A percentile compares a stretch with the other conserved stretches of the same genome.
Evolutionary conservation across 495 filamentous ascomycete species (phyloP).

Genomic region (Daldinia vernicosa): DNA sequence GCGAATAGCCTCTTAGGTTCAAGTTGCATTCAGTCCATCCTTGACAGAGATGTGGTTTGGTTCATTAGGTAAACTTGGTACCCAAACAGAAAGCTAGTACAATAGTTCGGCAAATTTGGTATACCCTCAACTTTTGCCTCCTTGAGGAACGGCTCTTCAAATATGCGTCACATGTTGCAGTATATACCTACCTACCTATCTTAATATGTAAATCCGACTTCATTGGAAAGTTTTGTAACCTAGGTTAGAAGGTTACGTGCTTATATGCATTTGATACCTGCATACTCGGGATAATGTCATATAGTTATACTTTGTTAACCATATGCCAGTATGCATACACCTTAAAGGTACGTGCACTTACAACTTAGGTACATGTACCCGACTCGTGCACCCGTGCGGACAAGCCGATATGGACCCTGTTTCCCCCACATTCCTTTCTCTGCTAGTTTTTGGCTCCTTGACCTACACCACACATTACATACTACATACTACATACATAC

Average conservation of each 20-base stretch:
- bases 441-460: background rate
- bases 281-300: background rate
- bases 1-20: background rate
- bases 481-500: background rate
- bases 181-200: background rate
- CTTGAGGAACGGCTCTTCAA: background rate
- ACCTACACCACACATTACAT: conserved; percentile 1
- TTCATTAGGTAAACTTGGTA: conserved; percentile 6
- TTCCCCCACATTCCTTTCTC: conserved; percentile 31
- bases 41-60: conserved; percentile 11
- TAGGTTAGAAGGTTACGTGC: background rate
- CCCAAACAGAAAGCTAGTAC: conserved; percentile 3
- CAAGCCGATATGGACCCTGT: conserved; percentile 2
- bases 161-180: background rate
- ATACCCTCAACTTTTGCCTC: background rate
- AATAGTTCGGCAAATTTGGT: background rate
- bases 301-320: no score
- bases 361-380: background rate
- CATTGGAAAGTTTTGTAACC: no score
- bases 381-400: conserved; percentile 4
- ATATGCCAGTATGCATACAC: no score
- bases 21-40: conserved; percentile 14
- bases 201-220: background rate
- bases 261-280: background rate
- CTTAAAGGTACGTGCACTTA: background rate